A percentile compares a stretch with the other conserved stretches of the same genome.
Evolutionary conservation across 2,329 filamentous ascomycete genomes (phyloP).

Genomic region (Fusarium irregulare): DNA sequence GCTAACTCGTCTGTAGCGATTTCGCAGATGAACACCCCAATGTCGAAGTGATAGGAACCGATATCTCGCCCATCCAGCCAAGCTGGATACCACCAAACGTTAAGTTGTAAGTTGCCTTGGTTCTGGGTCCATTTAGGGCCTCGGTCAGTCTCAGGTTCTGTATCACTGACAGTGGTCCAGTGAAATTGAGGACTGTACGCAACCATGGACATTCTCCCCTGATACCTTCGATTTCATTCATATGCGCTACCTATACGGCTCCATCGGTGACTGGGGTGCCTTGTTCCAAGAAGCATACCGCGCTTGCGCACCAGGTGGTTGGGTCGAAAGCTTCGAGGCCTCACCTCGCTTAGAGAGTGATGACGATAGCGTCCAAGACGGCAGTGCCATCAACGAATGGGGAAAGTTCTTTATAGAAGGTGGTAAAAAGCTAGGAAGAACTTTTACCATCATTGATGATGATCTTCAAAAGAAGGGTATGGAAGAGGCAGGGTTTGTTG

Average conservation of each 20-base stretch:
- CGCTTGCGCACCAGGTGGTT: neutral
- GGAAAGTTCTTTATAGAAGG: constrained; percentile 9
- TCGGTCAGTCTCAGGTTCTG: no score
- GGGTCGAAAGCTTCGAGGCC: constrained; percentile 8
- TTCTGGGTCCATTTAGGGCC: no score
- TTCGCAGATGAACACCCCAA: constrained; percentile 25
- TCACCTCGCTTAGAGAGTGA: neutral
- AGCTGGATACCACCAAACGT: constrained; percentile 21
- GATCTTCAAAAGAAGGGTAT: constrained; percentile 5
- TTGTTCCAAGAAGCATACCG: constrained; percentile 6
- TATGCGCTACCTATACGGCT: constrained; percentile 6
- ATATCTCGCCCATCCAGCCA: constrained; percentile 25
- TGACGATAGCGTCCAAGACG: neutral
- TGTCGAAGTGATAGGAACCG: constrained; percentile 21
- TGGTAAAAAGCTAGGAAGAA: neutral
- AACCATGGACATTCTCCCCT: constrained; percentile 2
- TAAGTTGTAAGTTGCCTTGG: neutral
- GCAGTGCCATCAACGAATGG: neutral
- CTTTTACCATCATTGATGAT: constrained; percentile 4
- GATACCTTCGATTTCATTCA: constrained; percentile 1
- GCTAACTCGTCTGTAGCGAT: neutral
- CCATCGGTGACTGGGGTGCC: neutral
- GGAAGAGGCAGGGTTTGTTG: constrained; percentile 4
- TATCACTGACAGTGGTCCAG: neutral
- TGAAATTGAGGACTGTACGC: constrained; percentile 6